Percentiles rank a stretch among this genome's conserved stretches.
Evolutionary conservation across 129 eudicot genomes (phyloP).

Genomic region (Tanacetum coccineum): DNA sequence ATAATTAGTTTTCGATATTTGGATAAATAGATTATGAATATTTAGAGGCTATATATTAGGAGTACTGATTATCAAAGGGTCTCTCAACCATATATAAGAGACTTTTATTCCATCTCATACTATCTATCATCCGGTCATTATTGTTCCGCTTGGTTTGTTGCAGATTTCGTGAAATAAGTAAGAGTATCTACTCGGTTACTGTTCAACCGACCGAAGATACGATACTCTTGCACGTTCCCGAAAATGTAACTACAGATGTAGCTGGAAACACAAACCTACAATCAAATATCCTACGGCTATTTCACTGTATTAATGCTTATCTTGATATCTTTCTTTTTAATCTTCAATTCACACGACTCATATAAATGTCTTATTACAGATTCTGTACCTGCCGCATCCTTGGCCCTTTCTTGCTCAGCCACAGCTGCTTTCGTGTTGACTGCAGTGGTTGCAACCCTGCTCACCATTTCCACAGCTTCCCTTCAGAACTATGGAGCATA

Average conservation of each 20-base stretch:
- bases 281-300: conserved; percentile 68
- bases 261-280: conserved; percentile 74
- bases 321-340: background rate
- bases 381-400: conserved; percentile 54
- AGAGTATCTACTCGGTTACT: conserved; percentile 43
- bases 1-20: background rate
- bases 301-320: conserved; percentile 54
- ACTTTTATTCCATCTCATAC: too few relatives aligned
- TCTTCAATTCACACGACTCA: conserved; percentile 9
- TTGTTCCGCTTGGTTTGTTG: background rate
- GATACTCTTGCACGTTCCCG: conserved; percentile 57
- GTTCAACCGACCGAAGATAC: conserved; percentile 43
- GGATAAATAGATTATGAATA: background rate
- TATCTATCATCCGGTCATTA: background rate
- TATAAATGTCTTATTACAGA: conserved; percentile 36
- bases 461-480: conserved; percentile 69
- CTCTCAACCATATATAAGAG: too few relatives aligned
- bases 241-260: conserved; percentile 75
- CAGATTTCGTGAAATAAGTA: conserved; percentile 65
- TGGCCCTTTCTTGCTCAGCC: conserved; percentile 50
- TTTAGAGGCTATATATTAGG: too few relatives aligned
- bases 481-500: conserved; percentile 67
- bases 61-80: too few relatives aligned
- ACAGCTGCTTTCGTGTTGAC: conserved; percentile 68
- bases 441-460: conserved; percentile 62